phyloP scores from a whole-genome alignment of 768 basidiomycete genomes.

The Mycena vitilis region DNA sequence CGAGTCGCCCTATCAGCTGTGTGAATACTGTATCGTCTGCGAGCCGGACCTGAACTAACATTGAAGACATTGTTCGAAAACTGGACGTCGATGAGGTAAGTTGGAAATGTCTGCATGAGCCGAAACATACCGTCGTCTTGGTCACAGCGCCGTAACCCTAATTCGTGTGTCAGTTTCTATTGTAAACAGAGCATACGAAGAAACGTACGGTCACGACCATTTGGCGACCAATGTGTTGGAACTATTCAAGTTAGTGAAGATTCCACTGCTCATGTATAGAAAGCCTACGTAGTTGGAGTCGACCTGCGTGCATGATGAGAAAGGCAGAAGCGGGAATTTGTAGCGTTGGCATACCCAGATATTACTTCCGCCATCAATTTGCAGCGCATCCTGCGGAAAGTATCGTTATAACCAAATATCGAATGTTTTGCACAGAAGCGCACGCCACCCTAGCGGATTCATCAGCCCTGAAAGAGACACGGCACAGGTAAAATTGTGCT shows the following conservation, averaged over 20 bases:
- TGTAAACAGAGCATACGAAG: not conserved
- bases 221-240: slow-evolving; percentile 42
- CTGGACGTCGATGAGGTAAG: not conserved
- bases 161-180: not conserved
- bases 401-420: not conserved
- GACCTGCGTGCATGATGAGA: slow-evolving; percentile 11
- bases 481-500: not conserved
- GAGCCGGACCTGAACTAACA: slow-evolving; percentile 1
- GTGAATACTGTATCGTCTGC: not conserved
- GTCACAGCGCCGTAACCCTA: slow-evolving; percentile 39
- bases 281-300: slow-evolving; percentile 26
- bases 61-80: slow-evolving; percentile 43
- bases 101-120: not conserved
- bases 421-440: not conserved
- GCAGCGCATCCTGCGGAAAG: slow-evolving; percentile 37
- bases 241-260: slow-evolving; percentile 8
- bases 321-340: not conserved
- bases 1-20: slow-evolving; percentile 20
- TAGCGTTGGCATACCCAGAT: slow-evolving; percentile 37
- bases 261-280: no score
- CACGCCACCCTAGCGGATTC: slow-evolving; percentile 14
- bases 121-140: slow-evolving; percentile 35
- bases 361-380: slow-evolving; percentile 42
- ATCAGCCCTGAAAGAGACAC: not conserved
- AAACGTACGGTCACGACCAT: slow-evolving; percentile 40